These are phyloP conservation scores for Pleurotus giganteus DNA, from an alignment of 768 basidiomycete species.

Conservation along the genomic window DNA sequence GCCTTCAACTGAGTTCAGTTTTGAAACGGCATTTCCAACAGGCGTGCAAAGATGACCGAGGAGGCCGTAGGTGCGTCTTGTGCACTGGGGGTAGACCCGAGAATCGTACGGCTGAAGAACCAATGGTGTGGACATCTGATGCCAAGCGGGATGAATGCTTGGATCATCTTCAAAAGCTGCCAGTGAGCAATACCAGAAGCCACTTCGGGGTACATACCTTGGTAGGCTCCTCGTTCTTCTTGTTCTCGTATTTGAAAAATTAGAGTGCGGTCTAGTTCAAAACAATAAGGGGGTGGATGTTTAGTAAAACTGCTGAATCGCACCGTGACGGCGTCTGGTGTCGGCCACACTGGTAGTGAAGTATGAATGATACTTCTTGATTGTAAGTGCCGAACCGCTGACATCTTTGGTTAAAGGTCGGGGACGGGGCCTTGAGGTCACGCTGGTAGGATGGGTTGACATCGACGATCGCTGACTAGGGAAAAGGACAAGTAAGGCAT, in stretches of 20 bases:
- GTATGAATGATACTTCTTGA: too few species aligned
- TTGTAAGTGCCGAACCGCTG: too few species aligned
- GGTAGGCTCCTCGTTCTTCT: not conserved
- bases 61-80: not conserved
- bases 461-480: too few species aligned
- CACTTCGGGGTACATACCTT: not conserved
- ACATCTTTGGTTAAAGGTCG: too few species aligned
- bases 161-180: not conserved
- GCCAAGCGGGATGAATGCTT: not conserved
- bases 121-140: not conserved
- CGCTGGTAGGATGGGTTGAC: too few species aligned
- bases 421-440: too few species aligned
- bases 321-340: not conserved
- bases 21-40: not conserved
- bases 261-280: not conserved
- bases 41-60: not conserved
- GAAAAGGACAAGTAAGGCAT: too few species aligned
- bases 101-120: not conserved
- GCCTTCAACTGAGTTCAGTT: not conserved
- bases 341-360: too few species aligned
- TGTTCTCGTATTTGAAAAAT: not conserved
- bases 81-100: not conserved
- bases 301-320: too few species aligned
- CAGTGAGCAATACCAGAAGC: not conserved
- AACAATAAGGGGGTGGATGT: too few species aligned